Evolutionary conservation across 1,139 yeast genomes (phyloP).

Genomic region (Yamadazyma dushanensis): DNA sequence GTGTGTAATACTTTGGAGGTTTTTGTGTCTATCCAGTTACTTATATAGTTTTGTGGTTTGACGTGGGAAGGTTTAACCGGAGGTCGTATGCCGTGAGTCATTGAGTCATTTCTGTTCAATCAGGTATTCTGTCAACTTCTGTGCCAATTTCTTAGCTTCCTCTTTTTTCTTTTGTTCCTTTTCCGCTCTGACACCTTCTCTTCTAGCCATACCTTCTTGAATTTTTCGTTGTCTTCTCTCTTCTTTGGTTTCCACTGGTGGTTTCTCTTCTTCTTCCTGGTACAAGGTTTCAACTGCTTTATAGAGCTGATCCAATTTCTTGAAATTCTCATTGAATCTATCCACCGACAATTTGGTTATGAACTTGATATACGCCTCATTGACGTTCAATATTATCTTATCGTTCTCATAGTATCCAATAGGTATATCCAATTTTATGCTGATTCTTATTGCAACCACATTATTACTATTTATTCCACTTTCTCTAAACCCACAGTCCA

Average conservation of each 20-base stretch:
- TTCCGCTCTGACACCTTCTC: slow-evolving; percentile 31
- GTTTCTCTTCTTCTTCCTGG: not conserved
- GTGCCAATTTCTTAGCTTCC: slow-evolving; percentile 2
- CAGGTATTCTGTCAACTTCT: not conserved
- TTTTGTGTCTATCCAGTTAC: too few species aligned
- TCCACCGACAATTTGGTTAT: slow-evolving; percentile 53
- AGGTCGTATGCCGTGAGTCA: too few species aligned
- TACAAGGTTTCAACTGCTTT: slow-evolving; percentile 37
- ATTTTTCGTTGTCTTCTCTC: slow-evolving; percentile 61
- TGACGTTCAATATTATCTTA: slow-evolving; percentile 43
- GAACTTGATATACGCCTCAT: slow-evolving; percentile 46
- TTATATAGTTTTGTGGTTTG: too few species aligned
- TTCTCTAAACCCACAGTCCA: slow-evolving; percentile 85
- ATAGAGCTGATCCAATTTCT: slow-evolving; percentile 51
- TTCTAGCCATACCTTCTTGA: slow-evolving; percentile 58
- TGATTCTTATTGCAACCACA: slow-evolving; percentile 75
- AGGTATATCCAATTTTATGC: slow-evolving; percentile 72
- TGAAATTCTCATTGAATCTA: slow-evolving; percentile 62
- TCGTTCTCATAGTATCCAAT: slow-evolving; percentile 52
- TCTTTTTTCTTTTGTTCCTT: slow-evolving; percentile 19
- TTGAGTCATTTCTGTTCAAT: too few species aligned
- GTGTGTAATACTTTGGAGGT: too few species aligned
- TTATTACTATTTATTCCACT: slow-evolving; percentile 80
- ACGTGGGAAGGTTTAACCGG: too few species aligned
- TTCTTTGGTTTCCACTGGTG: slow-evolving; percentile 40